Base-by-base conservation (phyloP, 306 rosid genomes). In the Rubus idaeus region DNA sequence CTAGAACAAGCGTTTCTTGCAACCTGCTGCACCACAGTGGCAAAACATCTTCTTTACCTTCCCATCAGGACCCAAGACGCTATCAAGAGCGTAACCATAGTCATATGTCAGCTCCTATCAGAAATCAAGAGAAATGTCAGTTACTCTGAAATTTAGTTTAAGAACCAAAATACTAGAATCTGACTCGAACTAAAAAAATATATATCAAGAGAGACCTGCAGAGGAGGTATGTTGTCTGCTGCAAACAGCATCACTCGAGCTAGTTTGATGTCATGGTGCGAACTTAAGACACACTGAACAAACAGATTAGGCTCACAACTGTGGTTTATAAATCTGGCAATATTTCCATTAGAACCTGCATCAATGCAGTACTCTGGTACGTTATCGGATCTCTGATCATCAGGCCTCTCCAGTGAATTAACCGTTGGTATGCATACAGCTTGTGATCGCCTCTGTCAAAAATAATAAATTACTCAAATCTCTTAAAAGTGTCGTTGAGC, bases 291-390 rank as follows among this genome's bases (percentile, higher is more conserved):
- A 84, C 98, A 96, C 77, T 96, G 99, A 47, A 96, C 99, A 78
- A 96, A 96, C 75, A 96, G 82, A 80, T 96, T 96, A 45, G 99
- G 99, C 73, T 90, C 97, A 70, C 99, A 96, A 39, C 99, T 88
- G 82, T 96, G 99, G 78, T 96, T 96, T 60, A 96, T 92, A 61
- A 92, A 96, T 74, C 99, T 80, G 40, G 98, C 97, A 74, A 96
- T 80, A 68, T 92, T 96, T 72, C 99, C 99, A 8, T 84, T 85
- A 21, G 87, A 81, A 58, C 96, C 96, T 18, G 99, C 99, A 82
- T 96, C 99, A 64, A 96, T 86, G 79, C 98, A 91, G 76, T 83
- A 92, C 84, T 96, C 99, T 3, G 99, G 96, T 8, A 46, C 84
- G 45, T 77, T 83, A 69, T 95, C 99, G 39, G 86, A 78, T 76